phyloP scores from a whole-genome alignment of 352 stramenopile genomes.

The Globisporangium orthogonon region DNA sequence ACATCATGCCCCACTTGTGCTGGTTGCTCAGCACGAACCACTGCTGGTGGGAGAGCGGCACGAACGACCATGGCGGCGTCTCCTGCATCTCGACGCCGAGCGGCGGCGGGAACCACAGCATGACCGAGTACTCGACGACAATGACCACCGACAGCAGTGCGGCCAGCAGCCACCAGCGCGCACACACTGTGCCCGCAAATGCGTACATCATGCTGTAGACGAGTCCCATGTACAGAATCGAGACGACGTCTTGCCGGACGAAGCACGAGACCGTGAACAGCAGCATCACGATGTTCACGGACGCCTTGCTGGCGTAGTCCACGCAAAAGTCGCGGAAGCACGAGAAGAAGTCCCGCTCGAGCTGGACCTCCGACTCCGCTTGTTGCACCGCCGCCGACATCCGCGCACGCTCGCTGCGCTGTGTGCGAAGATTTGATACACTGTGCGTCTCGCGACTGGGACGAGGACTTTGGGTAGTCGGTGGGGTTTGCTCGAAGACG shows the following conservation, averaged over 20 bases:
- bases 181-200: slow-evolving; percentile 37
- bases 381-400: neutral
- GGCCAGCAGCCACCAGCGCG: slow-evolving; percentile 47
- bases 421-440: neutral
- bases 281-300: slow-evolving; percentile 73
- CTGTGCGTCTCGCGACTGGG: neutral
- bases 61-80: slow-evolving; percentile 45
- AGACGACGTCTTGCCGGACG: slow-evolving; percentile 68
- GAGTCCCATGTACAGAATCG: slow-evolving; percentile 69
- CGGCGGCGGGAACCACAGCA: slow-evolving; percentile 65
- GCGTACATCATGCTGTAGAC: slow-evolving; percentile 84
- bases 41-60: slow-evolving; percentile 50
- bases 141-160: slow-evolving; percentile 56
- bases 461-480: neutral
- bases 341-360: slow-evolving; percentile 54
- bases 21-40: slow-evolving; percentile 66
- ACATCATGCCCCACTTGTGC: slow-evolving; percentile 71
- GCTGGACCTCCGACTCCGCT: slow-evolving; percentile 1
- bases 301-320: slow-evolving; percentile 67
- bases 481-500: neutral
- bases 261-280: slow-evolving; percentile 76
- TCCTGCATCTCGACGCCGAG: slow-evolving; percentile 50
- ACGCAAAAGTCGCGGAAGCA: slow-evolving; percentile 59
- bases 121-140: slow-evolving; percentile 61
- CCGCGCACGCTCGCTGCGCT: neutral